A percentile compares a stretch with the other conserved stretches of the same genome.
Conservation (phyloP, 139 green algal genomes). For the Zygnema circumcarinatum region DNA sequence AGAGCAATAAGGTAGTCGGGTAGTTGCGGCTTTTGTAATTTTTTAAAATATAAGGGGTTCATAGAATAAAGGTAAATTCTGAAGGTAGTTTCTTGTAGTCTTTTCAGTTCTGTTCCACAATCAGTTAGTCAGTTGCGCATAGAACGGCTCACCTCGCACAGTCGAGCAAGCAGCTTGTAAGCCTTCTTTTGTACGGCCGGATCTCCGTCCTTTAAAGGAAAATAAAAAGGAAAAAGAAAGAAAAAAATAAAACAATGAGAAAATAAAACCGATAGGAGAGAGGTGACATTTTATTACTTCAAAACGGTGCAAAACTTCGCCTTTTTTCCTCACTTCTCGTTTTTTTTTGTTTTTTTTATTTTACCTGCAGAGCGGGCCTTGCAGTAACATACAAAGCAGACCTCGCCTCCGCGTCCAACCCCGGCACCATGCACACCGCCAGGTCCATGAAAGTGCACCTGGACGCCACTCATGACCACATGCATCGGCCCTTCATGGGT, state of each 20-base stretch:
- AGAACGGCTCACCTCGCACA: conserved; percentile 68
- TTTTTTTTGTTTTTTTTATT: no score
- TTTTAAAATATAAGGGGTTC: no score
- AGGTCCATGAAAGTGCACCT: conserved; percentile 87
- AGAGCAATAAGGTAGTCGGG: no score
- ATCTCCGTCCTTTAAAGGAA: conserved; percentile 67
- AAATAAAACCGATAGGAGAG: no score
- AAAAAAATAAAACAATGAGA: neutral
- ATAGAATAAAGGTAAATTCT: no score
- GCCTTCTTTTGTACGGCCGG: conserved; percentile 87
- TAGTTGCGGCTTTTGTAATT: no score
- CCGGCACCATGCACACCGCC: conserved; percentile 73
- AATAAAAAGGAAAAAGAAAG: conserved; percentile 21
- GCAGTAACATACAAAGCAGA: conserved; percentile 71
- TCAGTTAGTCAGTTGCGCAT: no score
- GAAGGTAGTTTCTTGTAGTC: no score
- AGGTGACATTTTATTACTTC: no score
- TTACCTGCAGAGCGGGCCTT: conserved; percentile 22
- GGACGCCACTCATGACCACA: neutral
- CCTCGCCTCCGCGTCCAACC: conserved; percentile 72
- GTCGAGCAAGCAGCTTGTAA: conserved; percentile 89
- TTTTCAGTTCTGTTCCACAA: no score
- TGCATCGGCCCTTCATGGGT: neutral
- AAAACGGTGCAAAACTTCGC: no score
- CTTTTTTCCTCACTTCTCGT: no score